Evolutionary conservation across 2,329 filamentous ascomycete species (phyloP), one percentile per base, ranked within the genome.

Genomic region (Ascochyta fabae): DNA sequence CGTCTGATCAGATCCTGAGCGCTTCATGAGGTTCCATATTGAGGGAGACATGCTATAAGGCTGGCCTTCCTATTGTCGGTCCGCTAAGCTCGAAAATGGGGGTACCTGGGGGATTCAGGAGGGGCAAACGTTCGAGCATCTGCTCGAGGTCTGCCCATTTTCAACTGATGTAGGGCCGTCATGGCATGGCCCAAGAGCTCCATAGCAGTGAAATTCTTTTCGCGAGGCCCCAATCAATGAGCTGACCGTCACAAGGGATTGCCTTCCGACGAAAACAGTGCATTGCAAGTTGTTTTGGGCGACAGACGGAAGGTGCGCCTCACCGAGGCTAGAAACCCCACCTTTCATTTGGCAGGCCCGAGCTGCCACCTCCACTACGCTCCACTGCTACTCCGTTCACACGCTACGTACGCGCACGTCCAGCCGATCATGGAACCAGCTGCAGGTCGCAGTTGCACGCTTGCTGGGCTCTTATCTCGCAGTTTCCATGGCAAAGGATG

Each of bases 1-100:
- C 34, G 48, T 52, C 35, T 57, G 43, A 33, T 57, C 54, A 48
- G 43, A 53, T 34, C 54, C 54, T 50, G 67, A 61, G 43, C 72
- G 69, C 70, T 74, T 75, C 71, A 74, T 72, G 61, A 73, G 50
- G 55, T 55, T 64, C 69, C 66, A 74, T 62, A 72, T 56, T 48
- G 65, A 66, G 47, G 66, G 61, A 48, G 69, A 58, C 72, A 75
- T 75, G 53, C 60, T 73, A 65, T 68, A 66, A 67, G 55, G 45
- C 53, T 47, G 41, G 44, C 23, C 33, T 39, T 29, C 29, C 53
- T 54, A 16, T 34, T 50, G 43, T 49, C 31, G 36, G 58, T 53
- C 53, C 60, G 55, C 63, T 63, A 64, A 56, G 55, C 36, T 57
- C 59, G 65, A 71, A 61, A 68, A 71, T 72, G 70, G 70, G 69